Evolutionary conservation across 306 rosid species (phyloP), one percentile per base, ranked within the genome.

Genomic region (Quercus mongolica): DNA sequence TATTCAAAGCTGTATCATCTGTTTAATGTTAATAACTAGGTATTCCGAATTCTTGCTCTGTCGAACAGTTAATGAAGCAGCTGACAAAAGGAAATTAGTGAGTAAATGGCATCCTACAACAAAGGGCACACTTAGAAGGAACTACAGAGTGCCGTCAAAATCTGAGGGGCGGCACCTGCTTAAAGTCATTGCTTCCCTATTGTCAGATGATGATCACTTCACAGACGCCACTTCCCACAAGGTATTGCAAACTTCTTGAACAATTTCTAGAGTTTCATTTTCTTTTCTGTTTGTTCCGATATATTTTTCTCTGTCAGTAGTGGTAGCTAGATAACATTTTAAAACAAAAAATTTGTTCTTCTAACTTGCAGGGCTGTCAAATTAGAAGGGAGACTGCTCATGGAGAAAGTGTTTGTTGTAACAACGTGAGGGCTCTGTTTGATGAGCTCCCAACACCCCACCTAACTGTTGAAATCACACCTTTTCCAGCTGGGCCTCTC

Each of bases 41-140:
- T 38, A 33, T 58, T 35, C 17, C 31, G 14, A 20, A 56, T 33
- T 51, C 31, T 26, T 21, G 12, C 41, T 38, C 12, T 64, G 62
- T 25, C 65, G 44, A 83, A 33, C 86, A 89, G 92, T 38, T 15
- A 81, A 86, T 64, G 92, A 83, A 52, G 88, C 87, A 73, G 84
- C 74, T 58, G 88, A 83, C 41, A 77, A 67, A 85, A 85, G 86
- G 77, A 94, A 92, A 82, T 63, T 84, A 67, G 97, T 88, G 57
- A 94, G 92, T 86, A 94, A 94, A 91, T 94, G 99, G 99, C 99
- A 94, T 86, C 95, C 99, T 59, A 94, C 99, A 51, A 91, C 97
- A 58, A 94, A 91, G 88, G 97, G 99, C 31, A 94, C 99, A 4
- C 99, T 94, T 51, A 83, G 85, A 81, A 91, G 99, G 89, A 94